Evolutionary conservation across 2,329 filamentous ascomycete species (phyloP).

Genomic region (Hymenotorrendiella dingleyae): DNA sequence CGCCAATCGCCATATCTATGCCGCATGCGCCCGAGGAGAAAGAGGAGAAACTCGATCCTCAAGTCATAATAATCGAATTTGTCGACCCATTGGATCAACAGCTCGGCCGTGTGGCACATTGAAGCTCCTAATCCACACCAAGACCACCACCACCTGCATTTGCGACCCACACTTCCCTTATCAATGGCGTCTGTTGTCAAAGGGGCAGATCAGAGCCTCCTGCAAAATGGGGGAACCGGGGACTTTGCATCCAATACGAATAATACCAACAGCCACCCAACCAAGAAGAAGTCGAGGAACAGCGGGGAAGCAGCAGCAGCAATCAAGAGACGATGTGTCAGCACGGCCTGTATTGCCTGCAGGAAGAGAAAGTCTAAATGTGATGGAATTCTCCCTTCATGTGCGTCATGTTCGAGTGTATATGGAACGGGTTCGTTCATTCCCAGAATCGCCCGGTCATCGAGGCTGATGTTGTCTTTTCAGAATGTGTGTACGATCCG

Average conservation of each 20-base stretch:
- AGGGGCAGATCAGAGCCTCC: constrained; percentile 13
- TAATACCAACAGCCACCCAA: constrained; percentile 2
- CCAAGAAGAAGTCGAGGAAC: constrained; percentile 28
- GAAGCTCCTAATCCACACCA: too few species aligned
- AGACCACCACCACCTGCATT: too few species aligned
- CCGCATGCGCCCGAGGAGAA: too few species aligned
- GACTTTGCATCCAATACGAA: constrained; percentile 4
- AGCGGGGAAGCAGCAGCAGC: constrained; percentile 27
- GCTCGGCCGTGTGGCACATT: too few species aligned
- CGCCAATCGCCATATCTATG: too few species aligned
- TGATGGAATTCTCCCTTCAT: constrained; percentile 85
- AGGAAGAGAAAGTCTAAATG: constrained; percentile 80
- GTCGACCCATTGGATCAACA: too few species aligned
- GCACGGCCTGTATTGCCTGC: constrained; percentile 79
- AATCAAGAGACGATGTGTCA: constrained; percentile 68
- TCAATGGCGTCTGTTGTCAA: constrained; percentile 19
- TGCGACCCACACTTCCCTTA: constrained; percentile 1
- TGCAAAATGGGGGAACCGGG: constrained; percentile 11
- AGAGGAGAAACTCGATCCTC: too few species aligned
- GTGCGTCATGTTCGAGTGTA: constrained; percentile 91
- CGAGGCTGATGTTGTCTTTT: constrained; percentile 5
- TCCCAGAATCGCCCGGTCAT: neutral
- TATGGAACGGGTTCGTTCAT: constrained; percentile 59
- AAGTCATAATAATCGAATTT: too few species aligned
- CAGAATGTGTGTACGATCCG: constrained; percentile 85